Conservation (phyloP, 129 eudicot species). For the Lactuca saligna region DNA sequence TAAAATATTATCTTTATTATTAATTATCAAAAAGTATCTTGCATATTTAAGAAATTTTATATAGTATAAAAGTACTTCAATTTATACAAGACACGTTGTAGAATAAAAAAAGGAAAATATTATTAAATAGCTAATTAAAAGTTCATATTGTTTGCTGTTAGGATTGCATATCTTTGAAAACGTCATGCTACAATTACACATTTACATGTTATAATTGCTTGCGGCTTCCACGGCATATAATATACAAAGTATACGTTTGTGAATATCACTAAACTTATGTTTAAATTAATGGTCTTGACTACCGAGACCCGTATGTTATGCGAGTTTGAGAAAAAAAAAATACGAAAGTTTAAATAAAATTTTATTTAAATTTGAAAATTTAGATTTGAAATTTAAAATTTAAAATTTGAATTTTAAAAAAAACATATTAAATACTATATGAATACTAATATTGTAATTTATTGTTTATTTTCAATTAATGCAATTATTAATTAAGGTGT, state of each 20-base stretch:
- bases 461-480: too few relatives aligned
- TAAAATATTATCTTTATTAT: too few relatives aligned
- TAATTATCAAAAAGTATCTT: neutral
- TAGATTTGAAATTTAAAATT: too few relatives aligned
- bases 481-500: too few relatives aligned
- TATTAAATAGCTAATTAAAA: constrained; percentile 8
- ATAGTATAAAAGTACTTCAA: neutral
- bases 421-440: too few relatives aligned
- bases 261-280: neutral
- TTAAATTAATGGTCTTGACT: too few relatives aligned
- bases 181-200: constrained; percentile 20
- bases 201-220: constrained; percentile 20
- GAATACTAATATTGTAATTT: too few relatives aligned
- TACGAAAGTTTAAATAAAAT: too few relatives aligned
- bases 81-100: neutral
- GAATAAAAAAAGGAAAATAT: neutral
- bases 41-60: neutral
- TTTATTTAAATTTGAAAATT: too few relatives aligned
- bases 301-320: too few relatives aligned
- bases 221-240: constrained; percentile 6
- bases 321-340: too few relatives aligned
- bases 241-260: neutral
- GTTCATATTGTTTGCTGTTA: constrained; percentile 14
- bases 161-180: constrained; percentile 18
- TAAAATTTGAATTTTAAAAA: too few relatives aligned